These are phyloP conservation scores for Arthrocladium fulminans DNA, from an alignment of 2,329 filamentous ascomycete genomes.

Conservation along the genomic window DNA sequence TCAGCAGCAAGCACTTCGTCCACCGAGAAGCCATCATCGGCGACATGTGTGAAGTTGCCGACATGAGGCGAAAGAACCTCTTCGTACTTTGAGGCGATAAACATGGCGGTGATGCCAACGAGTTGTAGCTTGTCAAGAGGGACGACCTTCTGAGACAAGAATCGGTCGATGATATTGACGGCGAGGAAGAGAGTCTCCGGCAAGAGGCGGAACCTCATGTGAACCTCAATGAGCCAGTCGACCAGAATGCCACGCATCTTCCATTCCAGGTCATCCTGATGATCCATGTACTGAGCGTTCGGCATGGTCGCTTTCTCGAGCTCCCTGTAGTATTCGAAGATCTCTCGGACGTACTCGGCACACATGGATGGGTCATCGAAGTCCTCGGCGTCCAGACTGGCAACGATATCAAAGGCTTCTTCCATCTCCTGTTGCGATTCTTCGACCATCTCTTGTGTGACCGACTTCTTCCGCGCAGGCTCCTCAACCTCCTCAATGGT, in stretches of 20 bases:
- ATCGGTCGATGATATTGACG: slow-evolving; percentile 97
- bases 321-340: slow-evolving; percentile 89
- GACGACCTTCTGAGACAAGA: slow-evolving; percentile 89
- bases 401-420: slow-evolving; percentile 27
- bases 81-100: slow-evolving; percentile 98
- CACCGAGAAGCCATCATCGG: slow-evolving; percentile 92
- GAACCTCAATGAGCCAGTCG: slow-evolving; percentile 97
- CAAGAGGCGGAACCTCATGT: slow-evolving; percentile 89
- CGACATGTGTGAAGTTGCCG: slow-evolving; percentile 91
- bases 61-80: slow-evolving; percentile 96
- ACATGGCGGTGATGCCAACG: slow-evolving; percentile 97
- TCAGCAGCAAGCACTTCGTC: slow-evolving; percentile 95
- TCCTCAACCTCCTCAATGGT: slow-evolving; percentile 45
- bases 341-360: slow-evolving; percentile 91
- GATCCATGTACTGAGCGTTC: slow-evolving; percentile 89
- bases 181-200: slow-evolving; percentile 94
- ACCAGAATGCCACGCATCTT: slow-evolving; percentile 96
- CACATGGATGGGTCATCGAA: slow-evolving; percentile 94
- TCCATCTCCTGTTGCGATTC: slow-evolving; percentile 33
- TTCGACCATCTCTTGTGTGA: slow-evolving; percentile 42
- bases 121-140: slow-evolving; percentile 93
- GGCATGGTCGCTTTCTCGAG: slow-evolving; percentile 73
- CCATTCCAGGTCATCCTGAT: slow-evolving; percentile 93
- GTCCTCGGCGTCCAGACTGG: slow-evolving; percentile 75
- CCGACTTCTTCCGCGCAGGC: slow-evolving; percentile 59